Evolutionary conservation across 192 early-diverging fungal genomes (phyloP).

Genomic region (Linnemannia schmuckeri): DNA sequence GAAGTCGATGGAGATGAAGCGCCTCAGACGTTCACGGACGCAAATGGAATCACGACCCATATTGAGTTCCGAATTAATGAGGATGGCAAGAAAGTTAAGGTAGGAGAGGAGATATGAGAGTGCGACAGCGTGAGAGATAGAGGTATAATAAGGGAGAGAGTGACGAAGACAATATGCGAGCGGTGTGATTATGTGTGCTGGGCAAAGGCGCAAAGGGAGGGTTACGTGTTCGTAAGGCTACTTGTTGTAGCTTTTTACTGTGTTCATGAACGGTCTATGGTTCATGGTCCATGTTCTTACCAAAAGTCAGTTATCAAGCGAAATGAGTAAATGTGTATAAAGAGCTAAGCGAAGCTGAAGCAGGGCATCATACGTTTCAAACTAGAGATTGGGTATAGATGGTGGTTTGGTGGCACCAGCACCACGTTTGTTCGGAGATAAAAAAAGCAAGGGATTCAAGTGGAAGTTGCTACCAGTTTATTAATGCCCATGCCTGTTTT

Average conservation of each 20-base stretch:
- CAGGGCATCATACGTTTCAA: no score
- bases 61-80: constrained; percentile 84
- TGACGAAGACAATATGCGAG: no score
- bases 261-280: no score
- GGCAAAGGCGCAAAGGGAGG: no score
- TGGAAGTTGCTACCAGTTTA: neutral
- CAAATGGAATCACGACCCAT: constrained; percentile 83
- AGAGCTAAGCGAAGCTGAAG: no score
- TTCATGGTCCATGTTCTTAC: neutral
- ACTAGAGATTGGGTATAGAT: no score
- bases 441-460: neutral
- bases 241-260: no score
- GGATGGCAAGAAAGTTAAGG: constrained; percentile 91
- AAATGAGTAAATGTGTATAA: neutral
- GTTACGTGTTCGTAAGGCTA: no score
- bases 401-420: neutral
- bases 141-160: neutral
- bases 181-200: no score
- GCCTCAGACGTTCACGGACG: constrained; percentile 65
- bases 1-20: constrained; percentile 22
- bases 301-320: neutral
- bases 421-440: neutral
- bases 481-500: neutral
- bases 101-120: constrained; percentile 16
- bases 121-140: neutral